phyloP scores from a whole-genome alignment of 306 rosid species.

The Prinsepia uniflora region DNA sequence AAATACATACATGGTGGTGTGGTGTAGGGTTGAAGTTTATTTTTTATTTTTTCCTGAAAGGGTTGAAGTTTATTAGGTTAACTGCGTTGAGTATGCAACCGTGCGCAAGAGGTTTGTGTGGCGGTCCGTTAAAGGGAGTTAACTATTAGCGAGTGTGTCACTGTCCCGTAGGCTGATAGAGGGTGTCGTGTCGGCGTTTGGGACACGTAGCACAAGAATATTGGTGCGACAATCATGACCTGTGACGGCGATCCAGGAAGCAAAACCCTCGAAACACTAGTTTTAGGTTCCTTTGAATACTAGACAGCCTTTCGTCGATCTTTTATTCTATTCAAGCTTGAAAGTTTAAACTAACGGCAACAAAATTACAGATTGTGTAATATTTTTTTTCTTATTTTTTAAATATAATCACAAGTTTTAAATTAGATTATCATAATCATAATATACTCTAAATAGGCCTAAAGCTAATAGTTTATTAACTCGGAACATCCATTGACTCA shows the following conservation, averaged over 20 bases:
- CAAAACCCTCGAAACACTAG: conserved; percentile 61
- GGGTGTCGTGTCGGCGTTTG: conserved; percentile 76
- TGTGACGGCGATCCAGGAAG: conserved; percentile 48
- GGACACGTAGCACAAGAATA: conserved; percentile 39
- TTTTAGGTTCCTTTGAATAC: no score
- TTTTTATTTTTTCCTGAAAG: no score
- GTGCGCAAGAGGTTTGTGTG: conserved; percentile 37
- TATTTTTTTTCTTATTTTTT: no score
- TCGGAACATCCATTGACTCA: no score
- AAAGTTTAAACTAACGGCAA: no score
- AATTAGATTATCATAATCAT: no score
- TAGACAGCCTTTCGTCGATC: no score
- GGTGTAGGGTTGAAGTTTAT: background rate
- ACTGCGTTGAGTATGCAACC: conserved; percentile 28
- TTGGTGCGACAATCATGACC: conserved; percentile 26
- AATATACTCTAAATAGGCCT: no score
- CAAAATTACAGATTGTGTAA: no score
- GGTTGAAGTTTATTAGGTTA: background rate
- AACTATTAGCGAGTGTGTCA: conserved; percentile 11
- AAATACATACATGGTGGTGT: background rate
- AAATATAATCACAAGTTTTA: no score
- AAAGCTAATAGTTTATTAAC: no score
- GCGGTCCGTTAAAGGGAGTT: background rate
- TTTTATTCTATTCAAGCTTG: no score
- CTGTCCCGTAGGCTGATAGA: conserved; percentile 43